Evolutionary conservation across 2,329 filamentous ascomycete species (phyloP).

Genomic region (Pseudopithomyces maydicus): DNA sequence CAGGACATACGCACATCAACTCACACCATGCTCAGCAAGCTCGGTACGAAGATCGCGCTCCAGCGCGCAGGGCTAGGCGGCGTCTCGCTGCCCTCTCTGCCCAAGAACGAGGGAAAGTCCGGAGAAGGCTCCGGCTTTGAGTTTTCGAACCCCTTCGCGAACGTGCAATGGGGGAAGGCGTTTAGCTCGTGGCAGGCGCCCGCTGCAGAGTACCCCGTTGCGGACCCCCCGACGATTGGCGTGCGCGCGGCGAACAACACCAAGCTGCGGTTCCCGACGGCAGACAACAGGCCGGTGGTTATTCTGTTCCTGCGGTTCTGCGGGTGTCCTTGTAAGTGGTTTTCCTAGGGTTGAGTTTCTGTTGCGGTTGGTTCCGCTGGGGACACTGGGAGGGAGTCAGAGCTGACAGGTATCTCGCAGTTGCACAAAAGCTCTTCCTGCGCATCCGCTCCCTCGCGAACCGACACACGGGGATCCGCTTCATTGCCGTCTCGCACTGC

Average conservation of each 20-base stretch:
- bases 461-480: conserved; percentile 57
- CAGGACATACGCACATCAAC: conserved; percentile 5
- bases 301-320: conserved; percentile 41
- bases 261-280: conserved; percentile 38
- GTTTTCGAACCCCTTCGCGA: conserved; percentile 42
- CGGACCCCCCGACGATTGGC: conserved; percentile 32
- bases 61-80: conserved; percentile 61
- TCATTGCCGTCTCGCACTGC: conserved; percentile 65
- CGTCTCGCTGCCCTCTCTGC: conserved; percentile 50
- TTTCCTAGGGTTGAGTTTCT: neutral
- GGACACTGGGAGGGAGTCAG: too few relatives aligned
- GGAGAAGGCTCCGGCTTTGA: conserved; percentile 25
- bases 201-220: conserved; percentile 31
- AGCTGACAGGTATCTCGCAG: conserved; percentile 15
- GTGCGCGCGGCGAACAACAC: conserved; percentile 31
- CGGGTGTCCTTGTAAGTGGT: conserved; percentile 41
- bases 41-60: conserved; percentile 64
- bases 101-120: conserved; percentile 24
- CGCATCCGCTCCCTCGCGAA: conserved; percentile 61
- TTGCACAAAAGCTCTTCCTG: conserved; percentile 58
- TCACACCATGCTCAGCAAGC: conserved; percentile 58
- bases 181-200: conserved; percentile 41
- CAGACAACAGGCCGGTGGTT: conserved; percentile 36
- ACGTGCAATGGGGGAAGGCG: conserved; percentile 43
- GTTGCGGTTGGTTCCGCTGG: too few relatives aligned